Percentiles rank a stretch among this genome's conserved stretches.
These are phyloP conservation scores for Phytophthora fragariae DNA, from an alignment of 352 stramenopile species.

Conservation along the genomic window DNA sequence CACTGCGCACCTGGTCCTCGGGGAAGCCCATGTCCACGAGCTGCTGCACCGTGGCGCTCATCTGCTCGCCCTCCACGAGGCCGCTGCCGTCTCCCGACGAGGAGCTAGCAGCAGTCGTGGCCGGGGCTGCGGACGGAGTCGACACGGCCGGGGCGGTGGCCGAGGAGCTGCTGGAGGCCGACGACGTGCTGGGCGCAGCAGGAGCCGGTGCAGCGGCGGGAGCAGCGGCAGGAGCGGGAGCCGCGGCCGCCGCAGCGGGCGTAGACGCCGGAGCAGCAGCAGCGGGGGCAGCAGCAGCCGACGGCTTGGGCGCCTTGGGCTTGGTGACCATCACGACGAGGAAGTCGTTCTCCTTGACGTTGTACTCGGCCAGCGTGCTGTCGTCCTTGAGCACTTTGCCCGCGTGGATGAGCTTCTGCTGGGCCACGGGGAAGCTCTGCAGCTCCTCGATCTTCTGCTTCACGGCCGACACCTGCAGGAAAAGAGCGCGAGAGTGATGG, in stretches of 20 bases:
- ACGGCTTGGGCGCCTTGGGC: conserved; percentile 69
- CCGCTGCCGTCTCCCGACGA: conserved; percentile 28
- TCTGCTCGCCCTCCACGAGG: conserved; percentile 44
- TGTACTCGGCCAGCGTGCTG: conserved; percentile 80
- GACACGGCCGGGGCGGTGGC: conserved; percentile 66
- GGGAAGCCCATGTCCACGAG: conserved; percentile 90
- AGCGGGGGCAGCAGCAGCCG: conserved; percentile 41
- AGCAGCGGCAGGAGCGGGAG: conserved; percentile 35
- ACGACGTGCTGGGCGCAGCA: conserved; percentile 65
- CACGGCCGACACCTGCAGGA: conserved; percentile 68
- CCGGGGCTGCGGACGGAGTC: conserved; percentile 67
- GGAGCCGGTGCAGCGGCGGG: conserved; percentile 38
- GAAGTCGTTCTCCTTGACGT: conserved; percentile 90
- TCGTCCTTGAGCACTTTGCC: conserved; percentile 92
- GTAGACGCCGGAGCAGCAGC: conserved; percentile 4
- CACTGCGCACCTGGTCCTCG: conserved; percentile 82
- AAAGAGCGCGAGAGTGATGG: neutral
- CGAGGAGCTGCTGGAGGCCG: conserved; percentile 73
- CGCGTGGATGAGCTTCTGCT: conserved; percentile 90
- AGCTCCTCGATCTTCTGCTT: conserved; percentile 85
- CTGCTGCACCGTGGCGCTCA: conserved; percentile 72
- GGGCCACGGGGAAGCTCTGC: conserved; percentile 71
- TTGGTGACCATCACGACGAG: conserved; percentile 92
- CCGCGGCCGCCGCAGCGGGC: conserved; percentile 20
- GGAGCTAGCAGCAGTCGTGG: conserved; percentile 39